Evolutionary conservation across 2,329 filamentous ascomycete species (phyloP).

Genomic region (Fusarium sp.): DNA sequence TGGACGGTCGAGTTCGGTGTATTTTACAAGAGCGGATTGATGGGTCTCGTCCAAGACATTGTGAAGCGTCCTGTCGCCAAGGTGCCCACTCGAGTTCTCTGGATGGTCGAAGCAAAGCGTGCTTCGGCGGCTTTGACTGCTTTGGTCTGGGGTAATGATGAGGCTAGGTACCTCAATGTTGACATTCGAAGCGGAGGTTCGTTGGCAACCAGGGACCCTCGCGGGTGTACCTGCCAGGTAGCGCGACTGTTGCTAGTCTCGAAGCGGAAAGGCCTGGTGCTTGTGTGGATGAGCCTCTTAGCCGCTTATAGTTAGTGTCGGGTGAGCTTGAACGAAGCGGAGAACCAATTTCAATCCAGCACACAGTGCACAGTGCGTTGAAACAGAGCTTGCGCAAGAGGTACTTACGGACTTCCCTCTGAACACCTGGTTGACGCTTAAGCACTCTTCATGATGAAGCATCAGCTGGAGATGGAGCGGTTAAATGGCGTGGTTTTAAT

Average conservation of each 20-base stretch:
- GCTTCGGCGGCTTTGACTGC: slow-evolving; percentile 16
- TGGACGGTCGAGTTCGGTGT: background rate
- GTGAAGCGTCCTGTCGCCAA: slow-evolving; percentile 31
- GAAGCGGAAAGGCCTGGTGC: background rate
- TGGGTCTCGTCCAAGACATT: slow-evolving; percentile 32
- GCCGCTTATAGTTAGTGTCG: slow-evolving; percentile 12
- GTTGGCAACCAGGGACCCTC: slow-evolving; percentile 1
- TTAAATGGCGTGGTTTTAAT: background rate
- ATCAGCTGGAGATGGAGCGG: background rate
- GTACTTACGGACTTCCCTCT: background rate
- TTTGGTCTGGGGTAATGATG: slow-evolving; percentile 24
- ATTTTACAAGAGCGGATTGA: slow-evolving; percentile 20
- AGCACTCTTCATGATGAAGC: background rate
- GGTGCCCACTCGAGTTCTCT: slow-evolving; percentile 15
- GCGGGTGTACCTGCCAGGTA: slow-evolving; percentile 8
- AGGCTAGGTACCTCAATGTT: slow-evolving; percentile 24
- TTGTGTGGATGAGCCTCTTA: background rate
- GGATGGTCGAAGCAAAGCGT: slow-evolving; percentile 6
- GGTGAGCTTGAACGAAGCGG: background rate
- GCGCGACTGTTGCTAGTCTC: background rate
- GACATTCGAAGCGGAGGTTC: slow-evolving; percentile 19
- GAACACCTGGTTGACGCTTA: background rate
- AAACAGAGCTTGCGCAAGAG: background rate
- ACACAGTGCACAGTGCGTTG: background rate
- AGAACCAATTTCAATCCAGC: background rate